Percentiles rank a stretch among this genome's conserved stretches.
phyloP scores from a whole-genome alignment of 441 rosid species.

The Gossypium trilobum region DNA sequence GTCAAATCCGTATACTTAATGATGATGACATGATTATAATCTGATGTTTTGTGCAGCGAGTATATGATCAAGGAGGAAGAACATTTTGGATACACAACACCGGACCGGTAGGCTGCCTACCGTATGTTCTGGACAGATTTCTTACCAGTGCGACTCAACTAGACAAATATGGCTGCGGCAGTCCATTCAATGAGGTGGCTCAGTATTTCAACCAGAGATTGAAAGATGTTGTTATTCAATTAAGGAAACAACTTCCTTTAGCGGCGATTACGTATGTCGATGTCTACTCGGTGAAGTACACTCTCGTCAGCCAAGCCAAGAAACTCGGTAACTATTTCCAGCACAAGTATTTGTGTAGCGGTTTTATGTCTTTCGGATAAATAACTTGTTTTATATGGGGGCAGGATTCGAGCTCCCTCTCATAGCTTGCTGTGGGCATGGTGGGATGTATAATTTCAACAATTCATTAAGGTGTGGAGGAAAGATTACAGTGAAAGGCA shows the following conservation, averaged over 20 bases:
- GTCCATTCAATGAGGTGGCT: slow-evolving; percentile 48
- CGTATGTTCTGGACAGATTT: slow-evolving; percentile 39
- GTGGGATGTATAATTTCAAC: slow-evolving; percentile 75
- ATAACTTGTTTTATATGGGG: background rate
- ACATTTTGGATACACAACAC: slow-evolving; percentile 72
- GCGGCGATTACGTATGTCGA: slow-evolving; percentile 42
- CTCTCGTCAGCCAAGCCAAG: slow-evolving; percentile 39
- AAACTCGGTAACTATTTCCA: slow-evolving; percentile 30
- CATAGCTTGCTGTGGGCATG: slow-evolving; percentile 74
- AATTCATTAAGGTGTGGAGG: slow-evolving; percentile 43
- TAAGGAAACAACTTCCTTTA: slow-evolving; percentile 32
- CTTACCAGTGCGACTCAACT: slow-evolving; percentile 31
- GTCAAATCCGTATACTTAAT: background rate
- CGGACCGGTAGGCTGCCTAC: slow-evolving; percentile 63
- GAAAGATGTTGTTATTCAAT: slow-evolving; percentile 20
- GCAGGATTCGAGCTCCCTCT: slow-evolving; percentile 32
- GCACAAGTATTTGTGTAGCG: slow-evolving; percentile 1
- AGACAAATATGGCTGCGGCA: slow-evolving; percentile 48
- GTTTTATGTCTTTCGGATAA: background rate
- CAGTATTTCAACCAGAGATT: slow-evolving; percentile 31
- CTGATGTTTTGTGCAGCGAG: slow-evolving; percentile 22
- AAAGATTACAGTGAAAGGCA: slow-evolving; percentile 29
- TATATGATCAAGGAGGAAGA: slow-evolving; percentile 48
- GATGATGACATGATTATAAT: background rate
- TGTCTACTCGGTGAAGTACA: slow-evolving; percentile 37